These are phyloP conservation scores for Litchi chinensis DNA, from an alignment of 345 rosid species.

Conservation along the genomic window DNA sequence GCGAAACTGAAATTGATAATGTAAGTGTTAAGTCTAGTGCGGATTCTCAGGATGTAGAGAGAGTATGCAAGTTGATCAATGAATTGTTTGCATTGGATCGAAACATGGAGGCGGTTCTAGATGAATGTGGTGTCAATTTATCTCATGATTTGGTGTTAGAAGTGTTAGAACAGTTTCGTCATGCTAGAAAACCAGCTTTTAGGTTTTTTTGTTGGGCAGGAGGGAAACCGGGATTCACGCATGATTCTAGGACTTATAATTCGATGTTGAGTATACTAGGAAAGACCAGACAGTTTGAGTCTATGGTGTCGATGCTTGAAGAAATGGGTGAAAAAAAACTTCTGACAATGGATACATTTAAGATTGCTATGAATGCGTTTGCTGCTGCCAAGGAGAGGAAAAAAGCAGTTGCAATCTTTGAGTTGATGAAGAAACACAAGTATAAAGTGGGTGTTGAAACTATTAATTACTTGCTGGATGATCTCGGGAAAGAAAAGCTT, in stretches of 20 bases:
- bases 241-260: conserved; percentile 78
- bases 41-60: conserved; percentile 57
- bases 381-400: conserved; percentile 92
- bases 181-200: conserved; percentile 87
- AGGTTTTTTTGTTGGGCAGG: conserved; percentile 90
- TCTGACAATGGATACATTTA: conserved; percentile 71
- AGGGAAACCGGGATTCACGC: conserved; percentile 52
- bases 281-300: conserved; percentile 80
- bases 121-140: conserved; percentile 57
- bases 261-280: conserved; percentile 75
- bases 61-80: conserved; percentile 85
- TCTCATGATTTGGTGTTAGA: conserved; percentile 61
- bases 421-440: conserved; percentile 87
- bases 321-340: conserved; percentile 77
- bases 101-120: conserved; percentile 92
- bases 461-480: conserved; percentile 72
- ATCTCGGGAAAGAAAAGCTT: conserved; percentile 83
- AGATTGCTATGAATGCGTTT: conserved; percentile 72
- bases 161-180: conserved; percentile 63
- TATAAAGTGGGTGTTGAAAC: conserved; percentile 66
- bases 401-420: conserved; percentile 83
- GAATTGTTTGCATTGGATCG: conserved; percentile 80
- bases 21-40: conserved; percentile 26
- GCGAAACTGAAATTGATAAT: conserved; percentile 13
- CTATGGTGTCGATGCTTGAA: conserved; percentile 80